Percentiles rank a stretch among this genome's conserved stretches.
phyloP scores from a whole-genome alignment of 2,329 filamentous ascomycete genomes.

The Exophiala aquamarina region DNA sequence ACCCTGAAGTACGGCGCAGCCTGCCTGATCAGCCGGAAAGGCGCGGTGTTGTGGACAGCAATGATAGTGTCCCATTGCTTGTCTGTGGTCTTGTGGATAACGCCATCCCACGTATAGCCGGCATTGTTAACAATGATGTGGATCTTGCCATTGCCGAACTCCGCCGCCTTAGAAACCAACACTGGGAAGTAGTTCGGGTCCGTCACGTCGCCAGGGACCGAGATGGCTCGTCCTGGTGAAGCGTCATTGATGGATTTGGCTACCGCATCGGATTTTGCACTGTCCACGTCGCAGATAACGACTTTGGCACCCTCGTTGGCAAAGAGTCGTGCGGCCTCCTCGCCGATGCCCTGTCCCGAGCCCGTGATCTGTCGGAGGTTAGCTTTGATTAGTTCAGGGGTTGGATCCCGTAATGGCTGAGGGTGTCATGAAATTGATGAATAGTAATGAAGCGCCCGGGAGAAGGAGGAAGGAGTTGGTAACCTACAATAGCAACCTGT shows the following conservation, averaged over 20 bases:
- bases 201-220: conserved; percentile 75
- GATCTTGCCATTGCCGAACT: conserved; percentile 83
- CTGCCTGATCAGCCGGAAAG: conserved; percentile 78
- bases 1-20: conserved; percentile 86
- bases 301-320: conserved; percentile 87
- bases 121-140: conserved; percentile 92
- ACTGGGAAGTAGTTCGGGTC: conserved; percentile 67
- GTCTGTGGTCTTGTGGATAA: conserved; percentile 71
- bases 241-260: conserved; percentile 67
- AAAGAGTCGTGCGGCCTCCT: conserved; percentile 77
- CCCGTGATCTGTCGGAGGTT: conserved; percentile 63
- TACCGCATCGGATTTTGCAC: conserved; percentile 68
- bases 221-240: conserved; percentile 63
- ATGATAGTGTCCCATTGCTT: conserved; percentile 68
- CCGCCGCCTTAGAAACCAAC: conserved; percentile 72
- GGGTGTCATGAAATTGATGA: no score
- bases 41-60: conserved; percentile 77
- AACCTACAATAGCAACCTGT: conserved; percentile 68
- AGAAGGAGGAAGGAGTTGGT: background rate
- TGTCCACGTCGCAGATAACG: conserved; percentile 78
- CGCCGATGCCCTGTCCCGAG: conserved; percentile 82
- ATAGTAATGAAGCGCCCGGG: no score
- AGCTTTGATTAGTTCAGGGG: background rate
- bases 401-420: background rate
- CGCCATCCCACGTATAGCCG: conserved; percentile 89